Evolutionary conservation across 331 rosid genomes (phyloP), one percentile per base, ranked within the genome.

Genomic region (Cydonia oblonga): DNA sequence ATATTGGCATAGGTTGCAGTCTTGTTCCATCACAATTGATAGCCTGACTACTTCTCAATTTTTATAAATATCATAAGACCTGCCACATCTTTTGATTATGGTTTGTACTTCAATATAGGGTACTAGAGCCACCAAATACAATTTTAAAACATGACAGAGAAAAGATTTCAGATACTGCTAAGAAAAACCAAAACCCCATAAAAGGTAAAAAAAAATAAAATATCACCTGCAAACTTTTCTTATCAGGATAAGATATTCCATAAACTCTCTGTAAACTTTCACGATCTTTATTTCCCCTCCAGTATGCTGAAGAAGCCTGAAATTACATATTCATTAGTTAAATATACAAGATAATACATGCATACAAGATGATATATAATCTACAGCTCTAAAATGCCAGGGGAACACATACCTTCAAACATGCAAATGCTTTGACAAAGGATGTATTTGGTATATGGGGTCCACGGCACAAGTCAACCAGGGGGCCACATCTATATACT

Each of bases 371-470:
- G 49, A 51, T 16, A 51, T 44, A 69, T 64, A 68, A 25, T 74
- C 26, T 9, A 29, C 63, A 71, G 46, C 57, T 70, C 59, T 20
- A 61, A 79, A 53, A 75, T 65, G 61, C 42, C 38, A 53, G 2
- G 60, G 58, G 42, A 68, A 72, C 60, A 54, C 30, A 70, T 65
- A 91, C 98, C 91, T 93, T 93, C 66, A 91, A 81, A 81, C 97
- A 93, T 2, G 92, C 92, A 71, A 93, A 77, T 49, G 98, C 96
- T 73, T 89, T 93, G 79, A 93, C 98, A 85, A 93, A 91, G 52
- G 98, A 91, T 65, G 98, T 93, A 78, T 85, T 93, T 64, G 98
- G 98, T 81, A 93, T 93, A 79, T 93, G 98, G 4, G 97, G 98
- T 29, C 98, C 98, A 68, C 98, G 96, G 66, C 98, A 93, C 77